Base-by-base conservation (phyloP, 2,329 filamentous ascomycete species). In the Alternaria sp. region DNA sequence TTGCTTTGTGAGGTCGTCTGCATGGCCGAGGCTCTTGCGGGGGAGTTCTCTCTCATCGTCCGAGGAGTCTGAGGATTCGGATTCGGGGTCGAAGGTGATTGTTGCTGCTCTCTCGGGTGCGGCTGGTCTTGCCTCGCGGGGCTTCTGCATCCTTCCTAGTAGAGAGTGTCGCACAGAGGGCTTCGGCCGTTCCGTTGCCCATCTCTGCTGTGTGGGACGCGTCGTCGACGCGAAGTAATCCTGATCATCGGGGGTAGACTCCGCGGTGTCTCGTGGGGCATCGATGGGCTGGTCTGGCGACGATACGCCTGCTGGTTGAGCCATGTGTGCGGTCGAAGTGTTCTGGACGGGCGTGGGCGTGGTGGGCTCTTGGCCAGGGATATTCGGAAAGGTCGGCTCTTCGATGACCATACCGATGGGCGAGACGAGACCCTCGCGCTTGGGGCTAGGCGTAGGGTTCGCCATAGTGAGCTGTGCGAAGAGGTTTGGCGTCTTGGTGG, bases 11-110 rank as follows among this genome's bases (percentile, higher is more conserved):
- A 68, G 17, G 10, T 60, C 26, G 25, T 66, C 56, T 25, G 70
- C 58, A 23, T 67, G 71, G 23, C 66, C 66, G 2, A 67, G 64
- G 47, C 67, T 73, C n/a, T 66, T 67, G 6, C 46, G 43, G 3
- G 69, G 68, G 32, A 63, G 56, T 15, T 43, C 28, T 23, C 61
- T 61, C 28, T 76, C 75, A 46, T 77, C 72, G 47, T 73, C 70
- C 26, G 73, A 76, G 7, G 74, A 72, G 40, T 73, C 69, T 1
- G 65, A 62, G 7, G 60, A 69, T 50, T 67, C 69, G 9, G 68
- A 68, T 45, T 73, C 74, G 4, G 75, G 74, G 32, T 78, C 73
- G 56, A 79, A 79, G 2, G 65, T 71, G 36, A 79, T 61, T 5
- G 75, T 78, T 4, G 69, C 66, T 15, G 66, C 65, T 21, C 72